Evolutionary conservation across 192 early-diverging fungal genomes (phyloP).

Genomic region (Mortierella hygrophila): DNA sequence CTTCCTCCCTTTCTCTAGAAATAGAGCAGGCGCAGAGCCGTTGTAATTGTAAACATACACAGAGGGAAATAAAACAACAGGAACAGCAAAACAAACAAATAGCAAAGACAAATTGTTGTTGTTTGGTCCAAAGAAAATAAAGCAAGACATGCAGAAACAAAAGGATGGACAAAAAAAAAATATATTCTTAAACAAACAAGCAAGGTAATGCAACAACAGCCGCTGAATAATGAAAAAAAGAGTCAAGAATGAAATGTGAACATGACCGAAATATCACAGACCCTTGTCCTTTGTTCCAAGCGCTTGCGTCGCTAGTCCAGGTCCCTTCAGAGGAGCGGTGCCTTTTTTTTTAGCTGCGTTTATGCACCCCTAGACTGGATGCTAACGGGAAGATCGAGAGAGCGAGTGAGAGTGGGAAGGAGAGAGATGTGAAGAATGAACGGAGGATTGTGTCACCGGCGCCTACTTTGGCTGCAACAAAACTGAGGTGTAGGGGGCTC

Average conservation of each 20-base stretch:
- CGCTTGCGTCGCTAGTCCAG: background rate
- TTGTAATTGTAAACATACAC: constrained; percentile 2
- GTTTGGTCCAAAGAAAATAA: background rate
- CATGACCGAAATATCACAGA: no score
- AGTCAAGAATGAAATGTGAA: no score
- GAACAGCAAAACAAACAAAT: background rate
- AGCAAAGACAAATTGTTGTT: background rate
- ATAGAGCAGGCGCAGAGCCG: constrained; percentile 3
- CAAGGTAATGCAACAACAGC: background rate
- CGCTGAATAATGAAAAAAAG: no score
- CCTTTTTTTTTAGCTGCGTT: background rate
- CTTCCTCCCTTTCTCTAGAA: background rate
- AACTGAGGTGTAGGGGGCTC: background rate
- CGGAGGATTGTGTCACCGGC: background rate
- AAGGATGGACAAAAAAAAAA: background rate
- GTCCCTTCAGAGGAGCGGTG: background rate
- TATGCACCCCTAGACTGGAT: constrained; percentile 2
- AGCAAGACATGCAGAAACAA: background rate
- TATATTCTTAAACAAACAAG: background rate
- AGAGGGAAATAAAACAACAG: background rate
- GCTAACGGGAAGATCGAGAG: background rate
- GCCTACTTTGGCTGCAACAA: background rate
- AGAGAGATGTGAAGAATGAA: background rate
- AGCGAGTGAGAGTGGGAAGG: background rate
- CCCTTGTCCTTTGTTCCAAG: no score